Base-by-base conservation (phyloP, 192 early-diverging fungal genomes). In the Linnemannia schmuckeri region DNA sequence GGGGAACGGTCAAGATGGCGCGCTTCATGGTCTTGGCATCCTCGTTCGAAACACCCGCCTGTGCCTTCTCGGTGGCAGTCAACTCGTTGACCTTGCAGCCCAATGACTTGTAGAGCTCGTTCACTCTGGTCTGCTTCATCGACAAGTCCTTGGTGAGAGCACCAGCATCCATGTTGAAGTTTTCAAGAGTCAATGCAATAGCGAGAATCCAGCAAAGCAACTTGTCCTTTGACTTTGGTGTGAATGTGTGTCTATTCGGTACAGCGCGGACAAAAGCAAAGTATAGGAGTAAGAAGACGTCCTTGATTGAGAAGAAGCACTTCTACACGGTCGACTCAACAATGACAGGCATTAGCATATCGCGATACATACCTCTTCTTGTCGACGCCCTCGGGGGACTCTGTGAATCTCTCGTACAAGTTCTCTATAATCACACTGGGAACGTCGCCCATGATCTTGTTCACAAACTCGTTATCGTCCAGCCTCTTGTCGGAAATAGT, bases 121-220 rank as follows among this genome's bases (percentile, higher is more conserved):
- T 73, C 22, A 87, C 78, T 78, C 84, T 89, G 47, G 80, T 86
- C 69, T 89, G 88, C 69, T 89, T 90, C 69, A 94, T 76, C 30
- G 89, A 90, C 77, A 97, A 82, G 77, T 97, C 96, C 6, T 85
- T 80, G 0, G 94, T 93, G 61, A 97, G 82, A 7, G 90, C 89
- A 4, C 82, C 80, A 0, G 94, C 89, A 71, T 96, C 92, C 55
- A 95, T 77, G 24, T 90, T 91, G 90, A 92, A 97, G 82, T 94
- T 93, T 81, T 96, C 93, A 3, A 97, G 80, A 15, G 91, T 93
- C 79, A 98, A 88, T 77, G 91, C 91, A 57, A 97, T 86, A 18
- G 92, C 92, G 55, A 96, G 82, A 73, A 97, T 96, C 82, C 96
- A 95, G 78, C 93, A 95, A 18, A 95, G 87, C 9, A 98, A 90